Evolutionary conservation across 139 green algal genomes (phyloP).

Genomic region (Nannochloris sp.): DNA sequence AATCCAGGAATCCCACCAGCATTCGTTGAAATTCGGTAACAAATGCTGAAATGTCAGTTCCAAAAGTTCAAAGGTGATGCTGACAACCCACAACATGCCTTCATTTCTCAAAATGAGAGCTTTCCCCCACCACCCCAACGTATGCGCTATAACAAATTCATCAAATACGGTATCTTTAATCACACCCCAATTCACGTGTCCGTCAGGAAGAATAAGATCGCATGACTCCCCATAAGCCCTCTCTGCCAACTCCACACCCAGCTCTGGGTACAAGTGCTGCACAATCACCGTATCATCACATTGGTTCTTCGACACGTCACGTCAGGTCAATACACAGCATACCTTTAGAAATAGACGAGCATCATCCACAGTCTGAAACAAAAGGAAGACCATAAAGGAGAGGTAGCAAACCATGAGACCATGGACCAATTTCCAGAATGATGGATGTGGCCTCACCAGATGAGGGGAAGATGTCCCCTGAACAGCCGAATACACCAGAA

Average conservation of each 20-base stretch:
- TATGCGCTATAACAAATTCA: slow-evolving; percentile 89
- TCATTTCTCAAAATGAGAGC: slow-evolving; percentile 72
- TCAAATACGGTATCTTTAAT: slow-evolving; percentile 73
- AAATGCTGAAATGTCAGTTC: slow-evolving; percentile 70
- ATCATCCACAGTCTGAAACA: slow-evolving; percentile 69
- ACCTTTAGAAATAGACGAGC: slow-evolving; percentile 64
- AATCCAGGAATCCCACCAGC: slow-evolving; percentile 92
- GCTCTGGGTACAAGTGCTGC: slow-evolving; percentile 69
- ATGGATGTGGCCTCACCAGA: slow-evolving; percentile 83
- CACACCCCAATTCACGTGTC: slow-evolving; percentile 45
- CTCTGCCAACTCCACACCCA: slow-evolving; percentile 64
- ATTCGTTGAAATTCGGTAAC: slow-evolving; percentile 96
- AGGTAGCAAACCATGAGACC: slow-evolving; percentile 73
- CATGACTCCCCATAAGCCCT: slow-evolving; percentile 71
- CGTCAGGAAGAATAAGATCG: slow-evolving; percentile 49
- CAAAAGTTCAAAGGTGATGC: slow-evolving; percentile 51
- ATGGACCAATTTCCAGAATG: slow-evolving; percentile 77
- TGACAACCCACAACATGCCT: slow-evolving; percentile 52
- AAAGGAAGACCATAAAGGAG: slow-evolving; percentile 68
- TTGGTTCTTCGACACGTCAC: background rate
- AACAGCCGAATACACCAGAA: slow-evolving; percentile 58
- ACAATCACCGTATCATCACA: background rate
- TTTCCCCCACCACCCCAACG: slow-evolving; percentile 71
- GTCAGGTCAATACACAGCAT: background rate
- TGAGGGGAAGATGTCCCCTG: slow-evolving; percentile 54